These are phyloP conservation scores for Penicillium oxalicum DNA, from an alignment of 2,329 filamentous ascomycete genomes.

Conservation along the genomic window DNA sequence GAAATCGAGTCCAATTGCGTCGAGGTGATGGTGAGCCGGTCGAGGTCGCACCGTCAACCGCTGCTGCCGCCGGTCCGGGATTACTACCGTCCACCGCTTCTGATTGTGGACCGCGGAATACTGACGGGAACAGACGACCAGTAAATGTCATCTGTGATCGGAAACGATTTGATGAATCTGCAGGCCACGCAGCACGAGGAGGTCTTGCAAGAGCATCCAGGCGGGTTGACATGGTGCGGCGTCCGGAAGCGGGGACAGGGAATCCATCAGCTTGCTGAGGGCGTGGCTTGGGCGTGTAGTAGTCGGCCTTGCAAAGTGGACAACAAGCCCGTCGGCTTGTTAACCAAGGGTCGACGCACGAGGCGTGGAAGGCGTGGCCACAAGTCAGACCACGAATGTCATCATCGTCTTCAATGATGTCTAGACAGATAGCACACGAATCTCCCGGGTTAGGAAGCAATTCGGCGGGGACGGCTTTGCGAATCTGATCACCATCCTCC, in stretches of 20 bases:
- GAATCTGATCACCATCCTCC: conserved; percentile 72
- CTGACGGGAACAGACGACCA: conserved; percentile 30
- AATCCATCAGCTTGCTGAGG: conserved; percentile 45
- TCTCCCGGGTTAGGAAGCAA: conserved; percentile 77
- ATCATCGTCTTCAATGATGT: conserved; percentile 88
- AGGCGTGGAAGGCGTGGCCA: conserved; percentile 96
- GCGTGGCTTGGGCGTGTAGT: conserved; percentile 88
- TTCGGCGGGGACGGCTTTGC: conserved; percentile 74
- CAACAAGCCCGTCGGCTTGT: conserved; percentile 92
- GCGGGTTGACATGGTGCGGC: conserved; percentile 21
- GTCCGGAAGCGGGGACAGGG: conserved; percentile 27
- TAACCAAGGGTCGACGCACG: conserved; percentile 93
- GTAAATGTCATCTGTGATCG: conserved; percentile 33
- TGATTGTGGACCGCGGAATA: conserved; percentile 20
- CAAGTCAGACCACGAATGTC: conserved; percentile 91
- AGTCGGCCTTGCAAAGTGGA: conserved; percentile 95
- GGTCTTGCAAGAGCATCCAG: conserved; percentile 23
- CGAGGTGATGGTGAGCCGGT: not conserved
- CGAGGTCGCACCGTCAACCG: too few species aligned
- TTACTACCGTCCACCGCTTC: too few species aligned
- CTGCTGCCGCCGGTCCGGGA: too few species aligned
- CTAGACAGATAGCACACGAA: conserved; percentile 93
- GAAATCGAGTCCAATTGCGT: conserved; percentile 12
- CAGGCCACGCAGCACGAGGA: conserved; percentile 33
- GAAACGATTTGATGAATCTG: conserved; percentile 27